A percentile compares a stretch with the other conserved stretches of the same genome.
Evolutionary conservation across 1,284 basidiomycete species (phyloP).

Genomic region (Apiotrichum siamense): DNA sequence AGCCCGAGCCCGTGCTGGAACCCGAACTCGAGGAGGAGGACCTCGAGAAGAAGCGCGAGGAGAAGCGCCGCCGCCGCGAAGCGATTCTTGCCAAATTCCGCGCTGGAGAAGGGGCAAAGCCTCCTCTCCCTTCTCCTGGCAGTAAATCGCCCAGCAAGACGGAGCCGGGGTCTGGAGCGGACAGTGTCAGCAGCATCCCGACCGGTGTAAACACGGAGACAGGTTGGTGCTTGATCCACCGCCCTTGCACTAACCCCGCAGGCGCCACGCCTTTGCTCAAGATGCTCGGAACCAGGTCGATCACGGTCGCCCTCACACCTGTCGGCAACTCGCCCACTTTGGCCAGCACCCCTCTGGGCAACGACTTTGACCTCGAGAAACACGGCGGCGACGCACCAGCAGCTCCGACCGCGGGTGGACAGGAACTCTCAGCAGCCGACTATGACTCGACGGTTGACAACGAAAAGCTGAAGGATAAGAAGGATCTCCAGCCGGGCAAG

Average conservation of each 20-base stretch:
- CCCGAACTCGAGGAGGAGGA: constrained; percentile 59
- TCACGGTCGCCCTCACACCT: constrained; percentile 23
- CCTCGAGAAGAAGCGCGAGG: constrained; percentile 67
- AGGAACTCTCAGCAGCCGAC: constrained; percentile 68
- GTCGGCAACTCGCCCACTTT: constrained; percentile 27
- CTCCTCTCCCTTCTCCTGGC: not conserved
- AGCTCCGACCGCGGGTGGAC: constrained; percentile 3
- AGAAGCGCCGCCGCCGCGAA: constrained; percentile 69
- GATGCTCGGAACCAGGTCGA: constrained; percentile 26
- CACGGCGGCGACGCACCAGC: constrained; percentile 13
- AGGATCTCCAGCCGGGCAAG: not conserved
- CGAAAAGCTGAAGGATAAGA: constrained; percentile 27
- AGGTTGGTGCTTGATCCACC: constrained; percentile 16
- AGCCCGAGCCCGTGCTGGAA: constrained; percentile 20
- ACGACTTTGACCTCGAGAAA: constrained; percentile 41
- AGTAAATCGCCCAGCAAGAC: not conserved
- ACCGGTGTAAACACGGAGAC: constrained; percentile 29
- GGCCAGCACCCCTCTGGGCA: constrained; percentile 31
- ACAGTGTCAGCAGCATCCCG: constrained; percentile 33
- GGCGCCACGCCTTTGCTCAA: constrained; percentile 36
- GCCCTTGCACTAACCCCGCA: not conserved
- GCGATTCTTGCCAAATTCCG: constrained; percentile 78
- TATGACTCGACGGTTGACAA: constrained; percentile 59
- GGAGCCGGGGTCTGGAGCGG: constrained; percentile 19
- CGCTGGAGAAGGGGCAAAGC: constrained; percentile 12